Evolutionary conservation across 1,284 basidiomycete species (phyloP), one percentile per base, ranked within the genome.

Genomic region (Athelia psychrophila): DNA sequence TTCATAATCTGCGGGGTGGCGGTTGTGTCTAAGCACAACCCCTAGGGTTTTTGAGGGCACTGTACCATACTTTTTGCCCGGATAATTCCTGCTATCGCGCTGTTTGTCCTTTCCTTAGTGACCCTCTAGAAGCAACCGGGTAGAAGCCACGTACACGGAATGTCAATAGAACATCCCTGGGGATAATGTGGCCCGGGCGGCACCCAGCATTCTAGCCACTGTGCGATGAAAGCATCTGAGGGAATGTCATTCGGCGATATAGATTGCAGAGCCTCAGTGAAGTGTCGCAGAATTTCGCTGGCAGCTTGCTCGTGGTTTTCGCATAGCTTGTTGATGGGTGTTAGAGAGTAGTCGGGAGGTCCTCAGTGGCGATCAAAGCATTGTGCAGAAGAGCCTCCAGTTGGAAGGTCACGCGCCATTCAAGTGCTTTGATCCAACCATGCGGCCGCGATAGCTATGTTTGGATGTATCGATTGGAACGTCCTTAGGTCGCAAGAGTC

Each of bases 111-210:
- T n/a, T n/a, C n/a, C n/a, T n/a, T n/a, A n/a, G n/a, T n/a, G 88
- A 0, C 89, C 90, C 65, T 91, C 86, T 15, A 91, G 72, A 10
- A 84, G 65, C 54, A 84, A 68, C n/a, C 84, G 76, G 5, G 85
- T 87, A 0, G 88, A 88, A 0, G 87, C 87, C 52, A 89, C 81
- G 1, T 81, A 85, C 44, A 87, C 80, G 58, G 84, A 83, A 51
- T 78, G 78, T 57, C 83, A 88, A 22, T 71, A 67, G 59, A 82
- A 83, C 54, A 63, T 71, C 50, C 68, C 78, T 48, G 61, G 58
- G 51, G 57, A 57, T 36, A 60, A 56, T 38, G 46, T 54, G 8
- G 45, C 54, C 27, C 60, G 60, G 51, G 35, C 19, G 35, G 40
- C 59, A 15, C 36, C 53, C 44, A 72, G 68, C 18, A 58, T 62